phyloP scores from a whole-genome alignment of 345 rosid genomes.

The Streptanthus diversifolius region DNA sequence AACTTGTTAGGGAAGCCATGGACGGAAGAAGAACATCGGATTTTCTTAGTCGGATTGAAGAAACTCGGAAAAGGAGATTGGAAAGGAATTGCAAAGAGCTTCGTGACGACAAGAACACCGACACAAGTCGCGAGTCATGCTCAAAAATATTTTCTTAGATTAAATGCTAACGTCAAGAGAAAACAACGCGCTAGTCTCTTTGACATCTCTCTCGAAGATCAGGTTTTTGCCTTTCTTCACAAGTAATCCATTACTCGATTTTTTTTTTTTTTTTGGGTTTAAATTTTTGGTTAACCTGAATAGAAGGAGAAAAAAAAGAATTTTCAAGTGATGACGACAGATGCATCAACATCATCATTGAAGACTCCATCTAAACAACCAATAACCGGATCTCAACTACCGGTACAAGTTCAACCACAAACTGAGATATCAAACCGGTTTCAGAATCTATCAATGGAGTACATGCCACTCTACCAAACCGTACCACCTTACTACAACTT shows the following conservation, averaged over 20 bases:
- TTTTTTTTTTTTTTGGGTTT: neutral
- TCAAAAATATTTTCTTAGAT: constrained; percentile 60
- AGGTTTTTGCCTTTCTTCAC: constrained; percentile 13
- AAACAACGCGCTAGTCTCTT: constrained; percentile 59
- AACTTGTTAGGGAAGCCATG: constrained; percentile 51
- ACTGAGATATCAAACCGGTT: constrained; percentile 22
- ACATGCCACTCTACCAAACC: constrained; percentile 22
- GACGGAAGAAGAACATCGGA: constrained; percentile 60
- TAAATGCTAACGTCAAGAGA: constrained; percentile 35
- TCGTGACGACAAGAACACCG: constrained; percentile 50
- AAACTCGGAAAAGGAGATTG: constrained; percentile 66
- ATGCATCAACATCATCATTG: constrained; percentile 6
- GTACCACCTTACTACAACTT: constrained; percentile 20
- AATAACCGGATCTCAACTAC: constrained; percentile 15
- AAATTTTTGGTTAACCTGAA: neutral
- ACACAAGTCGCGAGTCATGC: constrained; percentile 80
- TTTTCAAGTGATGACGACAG: neutral
- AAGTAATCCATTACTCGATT: neutral
- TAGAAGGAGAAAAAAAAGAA: constrained; percentile 10
- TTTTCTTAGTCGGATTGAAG: constrained; percentile 48
- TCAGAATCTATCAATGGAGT: constrained; percentile 27
- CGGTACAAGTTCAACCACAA: constrained; percentile 20
- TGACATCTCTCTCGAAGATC: constrained; percentile 41
- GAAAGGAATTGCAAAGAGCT: constrained; percentile 59
- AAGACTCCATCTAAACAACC: neutral